Conservation (phyloP, 2,329 filamentous ascomycete genomes). For the Geosmithia morbida region DNA sequence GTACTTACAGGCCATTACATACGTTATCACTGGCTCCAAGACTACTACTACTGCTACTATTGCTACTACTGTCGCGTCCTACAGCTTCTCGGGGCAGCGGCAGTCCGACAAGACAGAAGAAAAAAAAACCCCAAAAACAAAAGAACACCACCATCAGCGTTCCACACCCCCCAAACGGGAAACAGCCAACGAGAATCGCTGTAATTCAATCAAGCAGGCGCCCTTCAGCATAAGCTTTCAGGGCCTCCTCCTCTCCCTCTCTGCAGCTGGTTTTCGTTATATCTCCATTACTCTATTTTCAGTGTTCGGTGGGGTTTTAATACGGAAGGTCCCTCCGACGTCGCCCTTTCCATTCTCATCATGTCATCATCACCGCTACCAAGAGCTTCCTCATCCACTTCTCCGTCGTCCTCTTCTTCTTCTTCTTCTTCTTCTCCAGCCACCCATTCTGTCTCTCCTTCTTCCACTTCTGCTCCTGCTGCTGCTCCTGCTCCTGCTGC, state of each 20-base stretch:
- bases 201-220: background rate
- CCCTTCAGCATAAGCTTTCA: background rate
- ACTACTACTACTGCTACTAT: too few relatives aligned
- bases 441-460: conserved; percentile 7
- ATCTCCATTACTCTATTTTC: background rate
- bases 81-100: too few relatives aligned
- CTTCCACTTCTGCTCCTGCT: background rate
- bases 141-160: background rate
- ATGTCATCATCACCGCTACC: background rate
- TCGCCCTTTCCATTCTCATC: background rate
- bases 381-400: background rate
- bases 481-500: background rate
- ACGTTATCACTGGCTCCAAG: too few relatives aligned
- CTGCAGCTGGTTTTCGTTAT: background rate
- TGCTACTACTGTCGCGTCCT: too few relatives aligned
- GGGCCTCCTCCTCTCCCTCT: background rate
- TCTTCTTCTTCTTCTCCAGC: conserved; percentile 14
- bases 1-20: too few relatives aligned
- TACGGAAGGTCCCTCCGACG: background rate
- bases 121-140: background rate
- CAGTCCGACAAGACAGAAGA: too few relatives aligned
- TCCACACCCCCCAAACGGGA: background rate
- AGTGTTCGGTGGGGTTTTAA: background rate
- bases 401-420: background rate
- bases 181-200: background rate